A percentile compares a stretch with the other conserved stretches of the same genome.
phyloP scores from a whole-genome alignment of 169 alveolate species.

The Plasmodium ovale region DNA sequence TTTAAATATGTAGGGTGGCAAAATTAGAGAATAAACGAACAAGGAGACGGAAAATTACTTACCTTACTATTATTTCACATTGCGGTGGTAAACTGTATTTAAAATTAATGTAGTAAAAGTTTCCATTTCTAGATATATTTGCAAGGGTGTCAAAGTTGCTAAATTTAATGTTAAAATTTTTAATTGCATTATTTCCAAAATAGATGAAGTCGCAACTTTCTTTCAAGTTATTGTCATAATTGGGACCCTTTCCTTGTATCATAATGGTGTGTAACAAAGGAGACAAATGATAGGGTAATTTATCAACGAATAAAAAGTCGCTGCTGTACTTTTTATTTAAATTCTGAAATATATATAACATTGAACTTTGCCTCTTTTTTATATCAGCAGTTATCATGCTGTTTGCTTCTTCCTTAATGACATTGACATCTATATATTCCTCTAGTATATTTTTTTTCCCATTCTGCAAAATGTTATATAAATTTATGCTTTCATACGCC shows the following conservation, averaged over 20 bases:
- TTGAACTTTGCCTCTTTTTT: slow-evolving; percentile 66
- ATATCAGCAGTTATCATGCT: slow-evolving; percentile 71
- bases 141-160: slow-evolving; percentile 43
- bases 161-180: slow-evolving; percentile 53
- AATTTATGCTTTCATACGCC: slow-evolving; percentile 50
- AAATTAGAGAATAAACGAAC: not conserved
- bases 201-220: slow-evolving; percentile 50
- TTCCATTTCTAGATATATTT: slow-evolving; percentile 44
- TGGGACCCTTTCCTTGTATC: slow-evolving; percentile 60
- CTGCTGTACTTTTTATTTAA: slow-evolving; percentile 33
- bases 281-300: slow-evolving; percentile 66
- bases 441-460: slow-evolving; percentile 40
- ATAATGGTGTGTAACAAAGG: slow-evolving; percentile 64
- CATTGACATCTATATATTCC: slow-evolving; percentile 67
- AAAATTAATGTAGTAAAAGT: slow-evolving; percentile 66
- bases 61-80: slow-evolving; percentile 71
- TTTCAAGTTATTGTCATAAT: slow-evolving; percentile 6
- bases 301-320: slow-evolving; percentile 66
- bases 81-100: slow-evolving; percentile 62
- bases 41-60: not conserved
- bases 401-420: slow-evolving; percentile 45
- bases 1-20: not conserved
- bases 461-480: slow-evolving; percentile 46
- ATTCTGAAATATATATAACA: slow-evolving; percentile 69
- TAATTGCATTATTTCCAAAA: slow-evolving; percentile 61